These are phyloP conservation scores for Sporisorium exsertum DNA, from an alignment of 1,284 basidiomycete genomes.

Conservation along the genomic window DNA sequence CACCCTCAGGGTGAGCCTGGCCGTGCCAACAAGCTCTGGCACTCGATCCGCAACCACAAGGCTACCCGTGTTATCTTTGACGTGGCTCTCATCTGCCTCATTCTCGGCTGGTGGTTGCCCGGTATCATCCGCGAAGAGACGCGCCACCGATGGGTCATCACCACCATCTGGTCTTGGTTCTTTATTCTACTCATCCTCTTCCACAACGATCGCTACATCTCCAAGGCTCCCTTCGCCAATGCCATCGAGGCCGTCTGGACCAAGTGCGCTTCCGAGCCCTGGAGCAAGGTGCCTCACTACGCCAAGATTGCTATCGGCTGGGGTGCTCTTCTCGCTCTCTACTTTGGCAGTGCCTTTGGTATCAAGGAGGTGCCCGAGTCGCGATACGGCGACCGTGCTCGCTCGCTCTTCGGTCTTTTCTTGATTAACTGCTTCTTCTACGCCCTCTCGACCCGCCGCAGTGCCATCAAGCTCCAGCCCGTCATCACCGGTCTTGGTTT, in stretches of 20 bases:
- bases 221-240: slow-evolving; percentile 58
- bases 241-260: slow-evolving; percentile 48
- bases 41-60: slow-evolving; percentile 46
- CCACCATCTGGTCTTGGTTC: slow-evolving; percentile 60
- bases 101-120: slow-evolving; percentile 56
- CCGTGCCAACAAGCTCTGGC: slow-evolving; percentile 39
- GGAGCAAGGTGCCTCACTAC: slow-evolving; percentile 54
- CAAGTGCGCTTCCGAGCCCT: slow-evolving; percentile 48
- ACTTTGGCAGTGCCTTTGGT: slow-evolving; percentile 61
- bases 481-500: slow-evolving; percentile 60
- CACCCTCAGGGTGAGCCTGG: slow-evolving; percentile 51
- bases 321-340: slow-evolving; percentile 53
- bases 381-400: slow-evolving; percentile 52
- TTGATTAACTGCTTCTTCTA: slow-evolving; percentile 61
- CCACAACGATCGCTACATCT: slow-evolving; percentile 62
- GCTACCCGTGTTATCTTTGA: slow-evolving; percentile 39
- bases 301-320: slow-evolving; percentile 54
- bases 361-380: slow-evolving; percentile 55
- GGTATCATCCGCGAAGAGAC: slow-evolving; percentile 53
- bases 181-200: slow-evolving; percentile 65
- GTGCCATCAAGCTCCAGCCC: slow-evolving; percentile 56
- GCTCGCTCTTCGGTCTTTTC: slow-evolving; percentile 59
- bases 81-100: slow-evolving; percentile 41
- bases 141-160: slow-evolving; percentile 54
- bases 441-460: slow-evolving; percentile 47